These are phyloP conservation scores for Eucalyptus polybractea DNA, from an alignment of 345 rosid genomes.

Conservation along the genomic window DNA sequence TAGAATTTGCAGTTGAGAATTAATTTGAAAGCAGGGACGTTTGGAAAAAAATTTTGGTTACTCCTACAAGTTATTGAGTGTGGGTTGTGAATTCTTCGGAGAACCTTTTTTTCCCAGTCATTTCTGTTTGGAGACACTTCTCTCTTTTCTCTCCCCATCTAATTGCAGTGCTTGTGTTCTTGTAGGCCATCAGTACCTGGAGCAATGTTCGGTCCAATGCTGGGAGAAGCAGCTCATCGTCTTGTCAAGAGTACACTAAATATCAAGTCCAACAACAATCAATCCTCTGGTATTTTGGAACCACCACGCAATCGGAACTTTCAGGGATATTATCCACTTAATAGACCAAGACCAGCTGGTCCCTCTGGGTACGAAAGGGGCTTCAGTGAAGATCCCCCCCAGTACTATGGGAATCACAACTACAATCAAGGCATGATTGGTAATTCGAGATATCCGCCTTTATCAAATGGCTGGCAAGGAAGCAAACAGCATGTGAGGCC, in stretches of 20 bases:
- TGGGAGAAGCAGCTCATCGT: constrained; percentile 98
- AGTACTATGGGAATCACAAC: constrained; percentile 28
- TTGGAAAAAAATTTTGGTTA: background rate
- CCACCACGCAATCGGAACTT: constrained; percentile 25
- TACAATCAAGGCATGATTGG: constrained; percentile 20
- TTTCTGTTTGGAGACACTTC: background rate
- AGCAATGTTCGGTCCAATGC: constrained; percentile 53
- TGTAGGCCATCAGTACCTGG: constrained; percentile 77
- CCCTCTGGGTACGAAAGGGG: constrained; percentile 45
- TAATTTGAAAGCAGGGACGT: background rate
- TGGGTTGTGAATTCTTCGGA: background rate
- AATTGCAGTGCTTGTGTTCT: background rate
- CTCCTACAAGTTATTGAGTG: background rate
- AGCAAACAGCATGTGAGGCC: constrained; percentile 20
- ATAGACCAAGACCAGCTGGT: constrained; percentile 44
- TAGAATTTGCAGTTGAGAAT: background rate
- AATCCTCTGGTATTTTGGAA: constrained; percentile 32
- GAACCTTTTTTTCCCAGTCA: background rate
- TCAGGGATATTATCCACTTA: constrained; percentile 19
- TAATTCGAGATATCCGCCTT: constrained; percentile 23
- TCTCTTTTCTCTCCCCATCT: background rate
- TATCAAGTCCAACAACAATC: constrained; percentile 44
- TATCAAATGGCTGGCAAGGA: constrained; percentile 32
- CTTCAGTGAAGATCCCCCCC: constrained; percentile 22
- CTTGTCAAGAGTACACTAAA: constrained; percentile 89